Conservation (phyloP, 2,329 filamentous ascomycete genomes). For the Colletotrichum simmondsii region DNA sequence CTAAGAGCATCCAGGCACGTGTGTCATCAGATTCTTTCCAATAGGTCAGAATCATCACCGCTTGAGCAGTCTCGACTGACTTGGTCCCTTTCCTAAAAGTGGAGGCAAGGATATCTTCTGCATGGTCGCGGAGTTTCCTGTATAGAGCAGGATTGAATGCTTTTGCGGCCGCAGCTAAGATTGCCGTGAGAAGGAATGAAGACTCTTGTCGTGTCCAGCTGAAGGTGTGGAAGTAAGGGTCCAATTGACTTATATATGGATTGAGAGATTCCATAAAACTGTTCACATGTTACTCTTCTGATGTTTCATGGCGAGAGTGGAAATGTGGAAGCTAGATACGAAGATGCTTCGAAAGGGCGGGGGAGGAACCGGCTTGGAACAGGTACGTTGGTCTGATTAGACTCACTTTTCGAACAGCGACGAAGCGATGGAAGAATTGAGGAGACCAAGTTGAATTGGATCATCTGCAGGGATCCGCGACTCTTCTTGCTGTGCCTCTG, state of each 20-base stretch:
- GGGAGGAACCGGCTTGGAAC: neutral
- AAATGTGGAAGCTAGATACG: neutral
- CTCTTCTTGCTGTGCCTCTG: neutral
- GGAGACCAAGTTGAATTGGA: constrained; percentile 2
- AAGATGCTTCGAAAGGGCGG: neutral
- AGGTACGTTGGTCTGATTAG: neutral
- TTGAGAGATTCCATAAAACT: constrained; percentile 52
- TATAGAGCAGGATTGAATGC: constrained; percentile 48
- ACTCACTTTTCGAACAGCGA: constrained; percentile 25
- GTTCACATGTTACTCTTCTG: neutral
- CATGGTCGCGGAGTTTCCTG: constrained; percentile 23
- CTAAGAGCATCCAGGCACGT: constrained; percentile 50
- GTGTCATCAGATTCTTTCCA: constrained; percentile 55
- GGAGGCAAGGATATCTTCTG: constrained; percentile 43
- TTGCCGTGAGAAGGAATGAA: constrained; percentile 47
- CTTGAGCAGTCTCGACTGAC: constrained; percentile 51
- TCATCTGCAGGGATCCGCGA: neutral
- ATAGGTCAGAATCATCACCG: constrained; percentile 50
- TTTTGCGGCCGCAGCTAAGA: constrained; percentile 48
- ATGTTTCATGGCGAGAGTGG: too few species aligned
- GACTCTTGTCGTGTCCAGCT: constrained; percentile 47
- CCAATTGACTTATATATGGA: constrained; percentile 52
- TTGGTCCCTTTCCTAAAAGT: constrained; percentile 46
- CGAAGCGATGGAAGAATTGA: constrained; percentile 15
- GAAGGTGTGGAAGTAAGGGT: constrained; percentile 50